Conservation (phyloP, 108 stramenopile genomes). For the Nitzschia sp. region DNA sequence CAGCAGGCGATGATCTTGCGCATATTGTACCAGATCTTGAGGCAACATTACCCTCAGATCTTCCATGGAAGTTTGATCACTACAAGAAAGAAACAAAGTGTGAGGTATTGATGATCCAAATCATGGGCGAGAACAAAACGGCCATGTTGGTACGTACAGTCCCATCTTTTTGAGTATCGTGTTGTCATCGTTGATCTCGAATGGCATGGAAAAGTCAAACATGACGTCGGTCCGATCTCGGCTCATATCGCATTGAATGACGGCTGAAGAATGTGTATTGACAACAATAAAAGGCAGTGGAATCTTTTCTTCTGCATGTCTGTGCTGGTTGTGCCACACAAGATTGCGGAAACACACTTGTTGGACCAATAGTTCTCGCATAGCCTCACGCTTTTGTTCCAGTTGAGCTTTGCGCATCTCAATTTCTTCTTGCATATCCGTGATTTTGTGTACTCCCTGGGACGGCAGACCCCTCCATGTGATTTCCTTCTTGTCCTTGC, state of each 20-base stretch:
- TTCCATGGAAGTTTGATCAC: constrained; percentile 50
- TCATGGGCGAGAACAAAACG: background rate
- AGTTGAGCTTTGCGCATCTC: constrained; percentile 45
- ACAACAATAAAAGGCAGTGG: constrained; percentile 92
- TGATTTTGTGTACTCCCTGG: constrained; percentile 45
- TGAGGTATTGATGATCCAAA: background rate
- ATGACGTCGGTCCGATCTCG: constrained; percentile 81
- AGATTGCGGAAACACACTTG: constrained; percentile 87
- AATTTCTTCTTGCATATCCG: constrained; percentile 52
- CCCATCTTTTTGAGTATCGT: constrained; percentile 89
- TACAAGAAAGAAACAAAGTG: constrained; percentile 24
- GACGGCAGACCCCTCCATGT: constrained; percentile 86
- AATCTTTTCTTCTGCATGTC: constrained; percentile 56
- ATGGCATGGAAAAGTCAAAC: constrained; percentile 88
- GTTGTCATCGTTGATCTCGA: constrained; percentile 95
- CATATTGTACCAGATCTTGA: constrained; percentile 55
- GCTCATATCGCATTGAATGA: constrained; percentile 92
- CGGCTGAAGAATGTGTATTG: constrained; percentile 71
- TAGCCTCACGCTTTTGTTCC: constrained; percentile 62
- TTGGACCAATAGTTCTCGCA: constrained; percentile 83
- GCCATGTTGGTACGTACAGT: constrained; percentile 53
- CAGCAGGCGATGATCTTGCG: constrained; percentile 50
- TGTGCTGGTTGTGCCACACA: constrained; percentile 60
- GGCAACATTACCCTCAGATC: constrained; percentile 59
- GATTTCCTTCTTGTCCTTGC: constrained; percentile 85